Evolutionary conservation across 2,329 filamentous ascomycete genomes (phyloP), one percentile per base, ranked within the genome.

Genomic region (Alternaria sp.): DNA sequence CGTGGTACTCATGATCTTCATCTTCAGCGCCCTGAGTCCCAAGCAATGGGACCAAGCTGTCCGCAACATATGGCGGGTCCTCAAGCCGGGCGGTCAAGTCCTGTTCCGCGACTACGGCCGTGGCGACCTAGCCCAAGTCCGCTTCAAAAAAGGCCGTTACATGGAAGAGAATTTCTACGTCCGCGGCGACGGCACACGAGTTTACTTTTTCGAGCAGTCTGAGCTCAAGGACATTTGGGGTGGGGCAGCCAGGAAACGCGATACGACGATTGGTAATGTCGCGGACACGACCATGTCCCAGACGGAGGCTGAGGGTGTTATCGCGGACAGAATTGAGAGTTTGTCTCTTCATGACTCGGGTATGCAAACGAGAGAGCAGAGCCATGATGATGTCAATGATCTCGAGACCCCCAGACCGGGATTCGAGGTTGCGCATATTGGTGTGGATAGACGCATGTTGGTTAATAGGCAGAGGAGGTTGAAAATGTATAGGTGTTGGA

Each of bases 401-500:
- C 29, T 55, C 24, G 34, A 58, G n/a, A 60, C 51, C 0, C 53
- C 66, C 4, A 55, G 65, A 3, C 75, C 76, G 0, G 58, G 61
- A 0, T 82, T 98, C 69, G 86, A 92, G 48, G 81, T 97, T 45
- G 80, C 90, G 55, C 86, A 95, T 45, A 84, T 98, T 34, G 95
- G 90, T 26, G 85, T 94, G 54, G 95, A 99, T 76, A 88, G 92
- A 65, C 88, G 95, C 59, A 84, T 99, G 81, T 84, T 99, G 54
- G 92, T 99, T 55, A 99, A 99, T 77, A 87, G 95, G 65, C 91
- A 93, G 54, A 86, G 89, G 72, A 90, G 93, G 79, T 82, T 97
- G 48, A 99, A 98, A 80, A 99, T 99, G 95, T 98, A 98, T 79
- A 88, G 95, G 61, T 98, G 94, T 81, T 99, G 95, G 93, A 86